These are phyloP conservation scores for Solanum clarkiae DNA, from an alignment of 257 asterid species.

Conservation along the genomic window DNA sequence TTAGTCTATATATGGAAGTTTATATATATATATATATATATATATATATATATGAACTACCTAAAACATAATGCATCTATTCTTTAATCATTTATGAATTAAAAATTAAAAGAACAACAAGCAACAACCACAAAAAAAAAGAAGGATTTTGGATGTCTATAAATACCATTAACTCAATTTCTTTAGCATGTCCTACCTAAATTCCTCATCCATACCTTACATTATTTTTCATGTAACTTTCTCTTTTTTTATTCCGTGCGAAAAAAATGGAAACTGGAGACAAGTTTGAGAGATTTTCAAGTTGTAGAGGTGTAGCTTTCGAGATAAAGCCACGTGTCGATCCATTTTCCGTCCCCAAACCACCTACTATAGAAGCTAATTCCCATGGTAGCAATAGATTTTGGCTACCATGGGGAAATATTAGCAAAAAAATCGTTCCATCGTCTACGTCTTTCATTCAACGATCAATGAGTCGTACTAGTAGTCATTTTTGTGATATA, in stretches of 20 bases:
- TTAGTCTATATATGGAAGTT: not conserved
- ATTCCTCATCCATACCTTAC: not conserved
- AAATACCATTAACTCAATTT: not conserved
- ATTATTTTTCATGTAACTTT: not conserved
- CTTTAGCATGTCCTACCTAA: not conserved
- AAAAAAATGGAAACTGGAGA: constrained; percentile 18
- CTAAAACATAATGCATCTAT: not conserved
- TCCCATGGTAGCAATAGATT: constrained; percentile 5
- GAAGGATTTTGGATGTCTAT: not conserved
- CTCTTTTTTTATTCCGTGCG: not conserved
- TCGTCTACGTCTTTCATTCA: constrained; percentile 10
- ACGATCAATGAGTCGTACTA: constrained; percentile 42
- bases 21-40: too few relatives aligned
- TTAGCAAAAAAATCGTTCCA: constrained; percentile 21
- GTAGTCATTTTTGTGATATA: constrained; percentile 70
- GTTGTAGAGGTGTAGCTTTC: constrained; percentile 72
- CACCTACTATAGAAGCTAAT: not conserved
- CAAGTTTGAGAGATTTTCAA: constrained; percentile 30
- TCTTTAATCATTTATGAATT: not conserved
- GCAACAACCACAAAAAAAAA: not conserved
- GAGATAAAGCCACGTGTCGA: constrained; percentile 57
- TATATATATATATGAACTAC: not conserved
- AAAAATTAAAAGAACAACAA: not conserved
- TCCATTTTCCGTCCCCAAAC: constrained; percentile 23
- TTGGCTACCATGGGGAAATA: constrained; percentile 40